phyloP scores from a whole-genome alignment of 208 protist genomes.

The Endotrypanum monterogeii region DNA sequence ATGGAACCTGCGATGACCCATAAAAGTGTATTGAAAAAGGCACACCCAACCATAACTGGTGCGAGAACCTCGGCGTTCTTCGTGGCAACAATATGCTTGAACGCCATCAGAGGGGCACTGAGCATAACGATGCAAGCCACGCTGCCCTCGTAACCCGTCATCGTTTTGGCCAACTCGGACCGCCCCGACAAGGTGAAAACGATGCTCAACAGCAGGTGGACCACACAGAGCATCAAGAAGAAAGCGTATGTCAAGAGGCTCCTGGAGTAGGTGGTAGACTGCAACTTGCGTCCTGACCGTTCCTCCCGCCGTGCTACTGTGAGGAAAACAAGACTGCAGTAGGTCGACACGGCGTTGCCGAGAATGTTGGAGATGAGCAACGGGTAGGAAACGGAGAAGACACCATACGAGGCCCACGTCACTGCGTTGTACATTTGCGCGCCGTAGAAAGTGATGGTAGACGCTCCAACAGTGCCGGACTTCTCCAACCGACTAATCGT shows the following conservation, averaged over 20 bases:
- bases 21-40: conserved; percentile 58
- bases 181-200: conserved; percentile 31
- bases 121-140: conserved; percentile 57
- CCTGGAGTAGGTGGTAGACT: conserved; percentile 56
- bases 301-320: conserved; percentile 56
- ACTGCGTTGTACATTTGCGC: conserved; percentile 58
- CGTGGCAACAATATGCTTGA: conserved; percentile 52
- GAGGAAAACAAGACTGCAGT: conserved; percentile 60
- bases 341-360: conserved; percentile 59
- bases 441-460: conserved; percentile 61
- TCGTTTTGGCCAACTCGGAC: conserved; percentile 16
- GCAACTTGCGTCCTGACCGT: conserved; percentile 39
- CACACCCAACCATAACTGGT: conserved; percentile 54
- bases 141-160: conserved; percentile 55
- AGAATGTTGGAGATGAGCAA: conserved; percentile 54
- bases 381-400: conserved; percentile 36
- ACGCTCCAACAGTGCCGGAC: conserved; percentile 47
- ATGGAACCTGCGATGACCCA: conserved; percentile 60
- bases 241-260: conserved; percentile 41
- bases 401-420: conserved; percentile 65
- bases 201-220: conserved; percentile 38
- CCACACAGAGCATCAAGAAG: conserved; percentile 34
- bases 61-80: conserved; percentile 61
- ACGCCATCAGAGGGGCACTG: conserved; percentile 46
- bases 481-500: conserved; percentile 51